These are phyloP conservation scores for Glaciozyma antarctica DNA, from an alignment of 768 basidiomycete species.

Conservation along the genomic window DNA sequence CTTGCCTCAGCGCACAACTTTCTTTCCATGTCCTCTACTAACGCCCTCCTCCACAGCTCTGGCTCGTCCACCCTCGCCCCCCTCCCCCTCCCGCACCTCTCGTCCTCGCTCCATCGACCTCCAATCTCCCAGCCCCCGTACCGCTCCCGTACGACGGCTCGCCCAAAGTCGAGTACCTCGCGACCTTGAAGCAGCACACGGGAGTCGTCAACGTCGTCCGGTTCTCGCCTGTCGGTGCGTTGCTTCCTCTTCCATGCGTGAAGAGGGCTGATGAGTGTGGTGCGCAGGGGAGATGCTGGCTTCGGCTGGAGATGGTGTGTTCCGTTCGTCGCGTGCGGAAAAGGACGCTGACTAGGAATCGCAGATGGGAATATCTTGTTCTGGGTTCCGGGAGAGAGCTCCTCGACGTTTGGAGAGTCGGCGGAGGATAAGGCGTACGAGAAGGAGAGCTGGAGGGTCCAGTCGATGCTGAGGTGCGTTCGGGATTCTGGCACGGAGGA, in stretches of 20 bases:
- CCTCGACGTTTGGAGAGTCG: slow-evolving; percentile 71
- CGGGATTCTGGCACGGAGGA: background rate
- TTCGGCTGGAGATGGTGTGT: slow-evolving; percentile 90
- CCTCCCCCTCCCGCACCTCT: slow-evolving; percentile 15
- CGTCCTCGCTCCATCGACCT: slow-evolving; percentile 40
- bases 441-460: slow-evolving; percentile 89
- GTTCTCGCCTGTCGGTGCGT: slow-evolving; percentile 83
- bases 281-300: slow-evolving; percentile 73
- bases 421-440: slow-evolving; percentile 75
- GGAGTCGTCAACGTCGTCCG: slow-evolving; percentile 93
- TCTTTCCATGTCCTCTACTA: background rate
- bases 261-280: background rate
- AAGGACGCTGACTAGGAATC: background rate
- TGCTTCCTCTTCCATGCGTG: slow-evolving; percentile 2
- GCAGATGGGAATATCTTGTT: slow-evolving; percentile 94
- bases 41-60: slow-evolving; percentile 28
- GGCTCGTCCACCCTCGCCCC: slow-evolving; percentile 29
- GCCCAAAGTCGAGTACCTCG: slow-evolving; percentile 91
- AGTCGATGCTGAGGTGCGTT: slow-evolving; percentile 66
- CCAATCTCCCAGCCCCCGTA: slow-evolving; percentile 4
- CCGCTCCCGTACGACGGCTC: slow-evolving; percentile 38
- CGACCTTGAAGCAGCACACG: slow-evolving; percentile 84
- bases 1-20: too few species aligned
- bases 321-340: background rate
- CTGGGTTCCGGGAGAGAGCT: slow-evolving; percentile 73